Conservation (phyloP, 148 eudicot genomes). For the Rhododendron vialii region DNA sequence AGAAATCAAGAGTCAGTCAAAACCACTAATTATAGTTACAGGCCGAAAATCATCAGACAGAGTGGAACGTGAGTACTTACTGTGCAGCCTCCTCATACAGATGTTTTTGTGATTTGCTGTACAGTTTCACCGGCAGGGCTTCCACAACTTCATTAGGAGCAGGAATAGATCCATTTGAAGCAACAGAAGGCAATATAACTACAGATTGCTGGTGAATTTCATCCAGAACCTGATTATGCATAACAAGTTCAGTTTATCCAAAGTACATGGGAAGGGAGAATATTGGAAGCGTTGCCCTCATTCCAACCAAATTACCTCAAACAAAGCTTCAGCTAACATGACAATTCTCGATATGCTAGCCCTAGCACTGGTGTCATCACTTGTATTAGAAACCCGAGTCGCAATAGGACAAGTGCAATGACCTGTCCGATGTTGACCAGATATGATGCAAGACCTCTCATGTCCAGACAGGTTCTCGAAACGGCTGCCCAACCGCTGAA, state of each 20-base stretch:
- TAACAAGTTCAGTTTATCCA: slow-evolving; percentile 32
- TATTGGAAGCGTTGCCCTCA: neutral
- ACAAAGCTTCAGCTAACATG: slow-evolving; percentile 95
- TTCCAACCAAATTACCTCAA: slow-evolving; percentile 62
- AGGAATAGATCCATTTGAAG: slow-evolving; percentile 89
- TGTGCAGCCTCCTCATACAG: slow-evolving; percentile 67
- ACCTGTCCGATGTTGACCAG: slow-evolving; percentile 90
- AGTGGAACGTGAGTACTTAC: slow-evolving; percentile 41
- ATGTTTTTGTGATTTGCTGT: slow-evolving; percentile 41
- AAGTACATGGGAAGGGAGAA: neutral
- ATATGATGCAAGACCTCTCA: slow-evolving; percentile 83
- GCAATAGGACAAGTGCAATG: slow-evolving; percentile 68
- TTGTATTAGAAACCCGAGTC: slow-evolving; percentile 49
- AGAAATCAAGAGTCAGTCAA: neutral
- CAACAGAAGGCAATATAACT: slow-evolving; percentile 71
- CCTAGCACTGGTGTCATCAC: slow-evolving; percentile 67
- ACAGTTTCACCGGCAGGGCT: slow-evolving; percentile 62
- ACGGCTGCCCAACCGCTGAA: slow-evolving; percentile 88
- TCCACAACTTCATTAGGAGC: slow-evolving; percentile 91
- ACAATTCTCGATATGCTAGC: slow-evolving; percentile 97
- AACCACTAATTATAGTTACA: neutral
- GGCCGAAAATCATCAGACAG: neutral
- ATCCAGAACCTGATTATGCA: slow-evolving; percentile 81
- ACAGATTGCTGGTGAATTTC: slow-evolving; percentile 99
- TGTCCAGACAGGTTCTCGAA: slow-evolving; percentile 83